Conservation (phyloP, 2,329 filamentous ascomycete species). For the Talaromyces sp. region DNA sequence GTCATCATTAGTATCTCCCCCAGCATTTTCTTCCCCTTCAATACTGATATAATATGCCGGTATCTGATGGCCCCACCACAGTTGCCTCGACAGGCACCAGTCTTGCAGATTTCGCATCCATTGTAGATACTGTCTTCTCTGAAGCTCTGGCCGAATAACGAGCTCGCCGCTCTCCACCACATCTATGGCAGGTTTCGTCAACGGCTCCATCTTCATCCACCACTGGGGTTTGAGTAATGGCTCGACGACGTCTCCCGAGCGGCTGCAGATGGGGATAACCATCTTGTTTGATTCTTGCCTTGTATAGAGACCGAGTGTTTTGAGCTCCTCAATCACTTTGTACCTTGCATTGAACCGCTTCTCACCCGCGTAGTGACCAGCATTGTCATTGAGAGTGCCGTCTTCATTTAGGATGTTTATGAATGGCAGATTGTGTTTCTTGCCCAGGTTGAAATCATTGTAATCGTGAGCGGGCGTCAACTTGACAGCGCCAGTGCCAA, state of each 20-base stretch:
- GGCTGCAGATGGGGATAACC: conserved; percentile 80
- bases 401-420: conserved; percentile 94
- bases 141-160: conserved; percentile 75
- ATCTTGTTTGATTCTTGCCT: conserved; percentile 95
- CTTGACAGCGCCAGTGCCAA: conserved; percentile 95
- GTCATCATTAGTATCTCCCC: conserved; percentile 25
- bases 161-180: conserved; percentile 77
- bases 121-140: conserved; percentile 76
- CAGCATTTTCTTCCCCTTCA: conserved; percentile 58
- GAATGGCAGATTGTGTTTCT: conserved; percentile 76
- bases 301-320: conserved; percentile 78
- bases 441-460: conserved; percentile 85
- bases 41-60: conserved; percentile 83
- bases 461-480: conserved; percentile 92
- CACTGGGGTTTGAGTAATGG: conserved; percentile 93
- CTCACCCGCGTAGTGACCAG: conserved; percentile 73
- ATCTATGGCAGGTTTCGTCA: conserved; percentile 73
- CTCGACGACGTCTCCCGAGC: conserved; percentile 90
- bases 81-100: conserved; percentile 88
- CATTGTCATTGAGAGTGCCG: conserved; percentile 81
- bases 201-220: conserved; percentile 90
- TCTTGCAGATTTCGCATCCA: conserved; percentile 88
- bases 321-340: conserved; percentile 74
- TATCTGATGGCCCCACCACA: conserved; percentile 89
- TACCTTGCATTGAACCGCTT: conserved; percentile 93